Conservation (phyloP, 805 yeast species). For the Jamesozyma rosinii region DNA sequence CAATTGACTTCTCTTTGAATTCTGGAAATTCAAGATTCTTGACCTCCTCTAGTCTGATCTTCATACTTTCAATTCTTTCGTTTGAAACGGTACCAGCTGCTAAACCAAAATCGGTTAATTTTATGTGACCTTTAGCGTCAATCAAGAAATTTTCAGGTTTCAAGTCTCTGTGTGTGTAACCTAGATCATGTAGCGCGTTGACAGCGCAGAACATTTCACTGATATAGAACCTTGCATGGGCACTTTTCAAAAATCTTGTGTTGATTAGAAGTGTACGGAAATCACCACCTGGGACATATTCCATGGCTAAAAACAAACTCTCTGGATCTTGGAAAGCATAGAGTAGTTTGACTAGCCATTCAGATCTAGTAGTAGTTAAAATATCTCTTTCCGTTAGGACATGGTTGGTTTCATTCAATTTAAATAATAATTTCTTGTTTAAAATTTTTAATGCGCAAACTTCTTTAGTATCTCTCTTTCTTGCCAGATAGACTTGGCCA, state of each 20-base stretch:
- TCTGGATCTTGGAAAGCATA: conserved; percentile 93
- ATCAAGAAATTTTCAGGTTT: conserved; percentile 88
- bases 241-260: conserved; percentile 85
- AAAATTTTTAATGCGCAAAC: conserved; percentile 90
- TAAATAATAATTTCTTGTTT: conserved; percentile 75
- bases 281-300: conserved; percentile 99
- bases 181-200: conserved; percentile 85
- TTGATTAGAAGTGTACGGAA: conserved; percentile 88
- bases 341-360: conserved; percentile 87
- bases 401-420: conserved; percentile 90
- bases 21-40: conserved; percentile 63
- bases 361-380: conserved; percentile 87
- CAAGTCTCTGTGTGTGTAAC: conserved; percentile 93
- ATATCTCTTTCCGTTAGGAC: conserved; percentile 94
- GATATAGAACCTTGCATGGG: conserved; percentile 90
- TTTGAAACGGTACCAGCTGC: conserved; percentile 94
- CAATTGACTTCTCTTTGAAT: conserved; percentile 60
- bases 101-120: conserved; percentile 82
- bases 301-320: conserved; percentile 92
- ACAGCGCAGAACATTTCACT: conserved; percentile 95
- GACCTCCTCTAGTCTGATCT: conserved; percentile 55
- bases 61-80: conserved; percentile 90
- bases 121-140: conserved; percentile 68
- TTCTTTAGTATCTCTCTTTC: conserved; percentile 88
- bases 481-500: conserved; percentile 95